These are phyloP conservation scores for Trypanosoma scelopori DNA, from an alignment of 208 protist species.

Conservation along the genomic window DNA sequence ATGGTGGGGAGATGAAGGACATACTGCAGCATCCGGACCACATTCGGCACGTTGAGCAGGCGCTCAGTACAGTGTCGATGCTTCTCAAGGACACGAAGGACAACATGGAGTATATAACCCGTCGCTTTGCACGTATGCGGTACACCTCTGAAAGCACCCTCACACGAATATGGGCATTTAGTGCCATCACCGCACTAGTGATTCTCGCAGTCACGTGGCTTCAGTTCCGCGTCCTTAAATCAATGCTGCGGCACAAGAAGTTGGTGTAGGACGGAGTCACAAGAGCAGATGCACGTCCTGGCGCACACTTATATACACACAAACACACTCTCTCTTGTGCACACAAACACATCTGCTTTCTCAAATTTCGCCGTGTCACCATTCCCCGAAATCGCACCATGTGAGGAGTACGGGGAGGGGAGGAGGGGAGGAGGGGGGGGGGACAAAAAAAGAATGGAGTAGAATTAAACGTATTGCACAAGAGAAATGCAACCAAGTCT, in stretches of 20 bases:
- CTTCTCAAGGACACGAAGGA: conserved; percentile 8
- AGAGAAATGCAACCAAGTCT: too few relatives aligned
- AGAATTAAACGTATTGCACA: too few relatives aligned
- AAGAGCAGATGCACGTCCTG: too few relatives aligned
- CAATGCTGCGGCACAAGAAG: conserved; percentile 59
- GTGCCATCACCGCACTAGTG: conserved; percentile 40
- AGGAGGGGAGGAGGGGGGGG: too few relatives aligned
- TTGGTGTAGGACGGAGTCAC: conserved; percentile 32
- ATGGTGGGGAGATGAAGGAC: conserved; percentile 60
- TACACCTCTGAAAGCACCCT: conserved; percentile 76
- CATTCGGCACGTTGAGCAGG: conserved; percentile 37
- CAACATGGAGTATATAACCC: conserved; percentile 26
- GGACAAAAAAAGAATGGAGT: too few relatives aligned
- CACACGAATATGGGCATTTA: conserved; percentile 71
- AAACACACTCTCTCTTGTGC: too few relatives aligned
- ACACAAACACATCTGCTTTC: too few relatives aligned
- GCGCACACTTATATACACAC: too few relatives aligned
- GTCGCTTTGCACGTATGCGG: conserved; percentile 45
- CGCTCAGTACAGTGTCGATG: conserved; percentile 24
- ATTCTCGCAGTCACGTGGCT: conserved; percentile 48
- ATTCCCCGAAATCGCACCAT: too few relatives aligned
- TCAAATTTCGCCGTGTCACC: too few relatives aligned
- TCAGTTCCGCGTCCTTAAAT: conserved; percentile 72
- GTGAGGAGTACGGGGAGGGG: too few relatives aligned
- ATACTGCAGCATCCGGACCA: conserved; percentile 57